Base-by-base conservation (phyloP, 768 basidiomycete genomes). In the Suillus alpinus region DNA sequence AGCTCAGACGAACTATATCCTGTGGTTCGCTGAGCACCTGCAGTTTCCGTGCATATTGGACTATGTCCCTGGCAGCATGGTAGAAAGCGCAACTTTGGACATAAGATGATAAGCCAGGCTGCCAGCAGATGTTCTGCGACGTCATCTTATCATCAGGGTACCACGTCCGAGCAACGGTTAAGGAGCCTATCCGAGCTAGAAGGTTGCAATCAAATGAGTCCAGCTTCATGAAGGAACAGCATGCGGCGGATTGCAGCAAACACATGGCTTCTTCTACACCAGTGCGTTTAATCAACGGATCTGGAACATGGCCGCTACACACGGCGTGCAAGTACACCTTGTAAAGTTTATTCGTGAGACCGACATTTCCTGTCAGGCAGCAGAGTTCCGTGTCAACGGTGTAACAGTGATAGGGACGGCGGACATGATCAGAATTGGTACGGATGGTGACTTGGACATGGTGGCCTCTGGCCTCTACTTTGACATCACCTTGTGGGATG, bases 241-340 rank as follows among this genome's bases (percentile, higher is more conserved):
- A 75, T 16, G 66, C 63, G 7, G 79, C 74, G 1, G 76, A 77
- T 20, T 57, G 57, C 46, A 80, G 65, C 51, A 75, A 70, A 46
- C 63, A 59, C 23, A 81, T 66, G 0, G 80, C 79, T 59, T 80
- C 73, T 52, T 78, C 73, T 2, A 73, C 71, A 10, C 82, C 82
- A 0, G 77, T 79, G 16, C 75, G 73, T 2, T 62, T 61, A 0
- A 76, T 79, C 41, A 83, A 67, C 0, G 80, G 79, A 63, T 83
- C 82, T n/a, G 62, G 47, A 14, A 52, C 34, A 8, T 52, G 51
- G 43, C 72, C 71, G 31, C 76, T 76, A 0, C 76, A 81, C 18
- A 77, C 52, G 6, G 76, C 75, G 58, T 83, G 82, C 7, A 83
- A 68, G 49, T 78, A 76, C 3, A 74, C 69, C 51, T 68, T 73